Evolutionary conservation across 306 rosid genomes (phyloP), one percentile per base, ranked within the genome.

Genomic region (Rosa rugosa): DNA sequence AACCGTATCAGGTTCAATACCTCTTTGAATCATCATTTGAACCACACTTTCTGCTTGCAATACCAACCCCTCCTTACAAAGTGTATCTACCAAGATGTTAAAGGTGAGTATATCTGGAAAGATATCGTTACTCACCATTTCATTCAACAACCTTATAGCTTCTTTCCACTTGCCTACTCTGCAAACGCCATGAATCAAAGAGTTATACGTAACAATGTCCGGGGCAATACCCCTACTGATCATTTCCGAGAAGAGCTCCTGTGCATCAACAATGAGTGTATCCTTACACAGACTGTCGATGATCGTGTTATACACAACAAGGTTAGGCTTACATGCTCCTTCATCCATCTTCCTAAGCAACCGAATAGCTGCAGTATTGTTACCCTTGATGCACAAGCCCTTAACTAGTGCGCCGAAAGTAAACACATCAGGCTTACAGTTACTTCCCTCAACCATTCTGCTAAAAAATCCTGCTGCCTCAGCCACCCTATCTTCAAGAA

Each of bases 281-380:
- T 31, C 36, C 36, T 31, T 20, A 20, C 62, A 54, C 8, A 54
- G 27, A 20, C 62, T 54, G 64, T 82, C 86, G 45, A 87, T 46
- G 81, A 31, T 31, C 36, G 36, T 51, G 76, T 51, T 74, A 34
- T 87, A 84, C 50, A 77, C 60, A 12, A 84, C 77, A 9, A 57
- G 80, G 45, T 80, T 66, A 3, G 62, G 75, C 44, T 82, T 68
- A 40, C 57, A 77, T 9, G 69, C 73, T 64, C 67, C 70, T 69
- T 49, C 77, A 5, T 60, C 69, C 84, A 87, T 87, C 49, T 74
- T 71, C 75, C 77, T 70, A 79, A 79, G 69, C 27, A 56, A 56
- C 4, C 20, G 62, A 56, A 56, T n/a, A 31, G 36, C 36, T 1
- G 62, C 62, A 0, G 62, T 11, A 56, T 4, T 56, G 25, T n/a